Conservation (phyloP, 805 yeast species). For the Cyberlindnera amylophila region DNA sequence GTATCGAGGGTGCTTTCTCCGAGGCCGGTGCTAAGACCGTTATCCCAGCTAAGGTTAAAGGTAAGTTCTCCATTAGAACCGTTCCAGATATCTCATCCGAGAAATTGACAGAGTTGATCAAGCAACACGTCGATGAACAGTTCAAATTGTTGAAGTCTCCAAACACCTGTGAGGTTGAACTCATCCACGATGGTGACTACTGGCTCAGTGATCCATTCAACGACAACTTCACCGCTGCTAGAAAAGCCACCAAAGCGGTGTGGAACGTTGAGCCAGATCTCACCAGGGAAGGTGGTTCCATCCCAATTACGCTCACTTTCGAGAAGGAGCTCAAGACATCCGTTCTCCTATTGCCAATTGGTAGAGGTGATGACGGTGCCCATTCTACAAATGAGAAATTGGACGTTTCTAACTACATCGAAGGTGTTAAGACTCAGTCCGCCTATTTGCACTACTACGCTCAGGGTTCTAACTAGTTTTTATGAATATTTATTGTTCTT, state of each 20-base stretch:
- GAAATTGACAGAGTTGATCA: constrained; percentile 74
- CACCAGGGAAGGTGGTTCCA: constrained; percentile 99
- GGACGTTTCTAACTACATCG: constrained; percentile 82
- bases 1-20: constrained; percentile 95
- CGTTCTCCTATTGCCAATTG: constrained; percentile 92
- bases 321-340: constrained; percentile 82
- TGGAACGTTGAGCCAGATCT: constrained; percentile 95
- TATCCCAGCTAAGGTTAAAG: constrained; percentile 89
- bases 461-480: constrained; percentile 9
- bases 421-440: constrained; percentile 89
- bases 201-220: constrained; percentile 96
- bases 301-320: constrained; percentile 93
- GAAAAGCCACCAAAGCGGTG: constrained; percentile 88
- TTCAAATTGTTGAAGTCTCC: constrained; percentile 72
- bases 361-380: constrained; percentile 99
- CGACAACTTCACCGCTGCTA: constrained; percentile 89
- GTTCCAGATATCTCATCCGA: constrained; percentile 88
- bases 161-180: constrained; percentile 66
- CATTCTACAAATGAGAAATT: constrained; percentile 96
- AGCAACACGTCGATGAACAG: constrained; percentile 60
- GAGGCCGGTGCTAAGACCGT: constrained; percentile 97
- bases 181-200: constrained; percentile 92
- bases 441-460: constrained; percentile 90
- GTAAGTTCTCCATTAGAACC: constrained; percentile 95
- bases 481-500: too few species aligned